phyloP scores from a whole-genome alignment of 352 stramenopile species.

The Phytophthora uliginosa region DNA sequence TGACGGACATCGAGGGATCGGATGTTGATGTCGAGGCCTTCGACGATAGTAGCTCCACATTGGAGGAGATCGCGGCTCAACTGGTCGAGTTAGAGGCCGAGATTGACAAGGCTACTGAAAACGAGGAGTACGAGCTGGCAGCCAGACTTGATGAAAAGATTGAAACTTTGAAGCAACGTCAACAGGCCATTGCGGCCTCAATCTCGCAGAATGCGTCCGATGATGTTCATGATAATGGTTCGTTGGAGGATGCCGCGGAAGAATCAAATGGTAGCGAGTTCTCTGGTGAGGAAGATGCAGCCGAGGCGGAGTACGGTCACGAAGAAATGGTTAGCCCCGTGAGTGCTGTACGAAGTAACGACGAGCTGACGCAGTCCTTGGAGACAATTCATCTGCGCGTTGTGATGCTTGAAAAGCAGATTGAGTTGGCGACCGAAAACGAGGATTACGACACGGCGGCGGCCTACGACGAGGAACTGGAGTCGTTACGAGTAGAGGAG shows the following conservation, averaged over 20 bases:
- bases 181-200: slow-evolving; percentile 52
- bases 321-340: slow-evolving; percentile 52
- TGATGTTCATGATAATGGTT: slow-evolving; percentile 20
- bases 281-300: slow-evolving; percentile 27
- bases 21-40: slow-evolving; percentile 35
- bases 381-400: slow-evolving; percentile 55
- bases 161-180: slow-evolving; percentile 62
- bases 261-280: slow-evolving; percentile 35
- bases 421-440: slow-evolving; percentile 74
- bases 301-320: slow-evolving; percentile 33
- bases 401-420: slow-evolving; percentile 71
- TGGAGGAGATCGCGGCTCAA: slow-evolving; percentile 72
- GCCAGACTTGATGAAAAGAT: slow-evolving; percentile 83
- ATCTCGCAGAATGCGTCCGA: slow-evolving; percentile 28
- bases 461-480: slow-evolving; percentile 70
- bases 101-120: slow-evolving; percentile 84
- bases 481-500: slow-evolving; percentile 65
- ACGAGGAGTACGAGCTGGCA: slow-evolving; percentile 86
- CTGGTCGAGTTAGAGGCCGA: slow-evolving; percentile 68
- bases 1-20: slow-evolving; percentile 31
- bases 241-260: slow-evolving; percentile 17
- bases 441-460: slow-evolving; percentile 77
- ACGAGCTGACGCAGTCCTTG: slow-evolving; percentile 54
- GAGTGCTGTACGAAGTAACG: slow-evolving; percentile 35
- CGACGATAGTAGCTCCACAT: slow-evolving; percentile 39